Evolutionary conservation across 192 early-diverging fungal genomes (phyloP), one percentile per base, ranked within the genome.

Genomic region (Backusella mclennaniae): DNA sequence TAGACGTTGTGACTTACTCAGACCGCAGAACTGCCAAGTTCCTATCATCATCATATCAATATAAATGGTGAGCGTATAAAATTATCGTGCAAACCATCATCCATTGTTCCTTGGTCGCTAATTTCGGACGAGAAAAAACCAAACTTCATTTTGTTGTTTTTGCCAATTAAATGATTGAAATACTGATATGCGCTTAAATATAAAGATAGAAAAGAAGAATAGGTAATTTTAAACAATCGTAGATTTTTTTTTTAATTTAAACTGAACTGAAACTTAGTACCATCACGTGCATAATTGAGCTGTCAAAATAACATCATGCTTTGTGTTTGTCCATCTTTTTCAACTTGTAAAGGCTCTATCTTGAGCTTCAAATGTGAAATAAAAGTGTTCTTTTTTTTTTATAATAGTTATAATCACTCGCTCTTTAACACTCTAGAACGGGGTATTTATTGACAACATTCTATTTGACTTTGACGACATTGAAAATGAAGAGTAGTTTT

Each of bases 1-100:
- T 36, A 95, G 84, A 67, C 94, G 87, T 68, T 94, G 91, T 11
- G 83, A 92, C 12, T 87, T 81, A 26, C 84, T 87, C 15, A 95
- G 82, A 14, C 82, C 82, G 63, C 82, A 83, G 42, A 83, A 83
- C 46, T 73, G 66, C 82, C 82, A 82, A 56, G 23, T 72, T 12
- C 76, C 80, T 82, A 23, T 29, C 15, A 44, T 44, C 42, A 15
- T 44, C 0, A 44, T 17, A 44, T 53, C 17, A 19, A 7, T 53
- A 53, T 19, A 19, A 53, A 53, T 19, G n/a, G 38, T 36, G 5
- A 0, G 38, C 9, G 7, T 12, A 39, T 7, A 39, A 39, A 39
- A 39, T 42, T 39, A 35, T 4, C 11, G 19, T 19, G 77, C 69
- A 82, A 86, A 76, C 79, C 77, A 29, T 89, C 86, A 36, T 89